Percentiles rank a stretch among this genome's conserved stretches.
These are phyloP conservation scores for Euphorbia pulcherrima DNA, from an alignment of 345 rosid species.

Conservation along the genomic window DNA sequence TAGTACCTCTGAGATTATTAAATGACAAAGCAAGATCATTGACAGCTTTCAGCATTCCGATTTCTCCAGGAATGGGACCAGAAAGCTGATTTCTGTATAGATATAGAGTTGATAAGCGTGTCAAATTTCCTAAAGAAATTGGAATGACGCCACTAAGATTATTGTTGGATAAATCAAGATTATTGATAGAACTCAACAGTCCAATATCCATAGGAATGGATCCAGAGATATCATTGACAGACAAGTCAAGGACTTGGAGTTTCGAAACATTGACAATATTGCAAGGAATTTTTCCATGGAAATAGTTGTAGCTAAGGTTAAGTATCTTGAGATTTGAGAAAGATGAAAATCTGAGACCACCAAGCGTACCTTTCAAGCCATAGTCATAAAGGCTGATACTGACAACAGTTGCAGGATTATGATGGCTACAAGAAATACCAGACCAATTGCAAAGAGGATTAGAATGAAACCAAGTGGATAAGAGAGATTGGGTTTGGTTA, in stretches of 20 bases:
- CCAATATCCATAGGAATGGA: not conserved
- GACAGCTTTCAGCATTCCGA: not conserved
- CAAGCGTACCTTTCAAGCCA: conserved; percentile 17
- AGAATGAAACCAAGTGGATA: not conserved
- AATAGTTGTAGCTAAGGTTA: not conserved
- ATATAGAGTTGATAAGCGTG: not conserved
- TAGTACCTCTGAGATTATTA: not conserved
- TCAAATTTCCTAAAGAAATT: not conserved
- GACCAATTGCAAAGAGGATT: not conserved
- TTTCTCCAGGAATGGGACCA: not conserved
- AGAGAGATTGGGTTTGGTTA: not conserved
- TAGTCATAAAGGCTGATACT: not conserved
- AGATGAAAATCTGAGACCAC: not conserved
- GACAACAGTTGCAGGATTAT: not conserved
- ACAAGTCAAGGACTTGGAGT: not conserved
- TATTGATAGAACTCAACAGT: not conserved
- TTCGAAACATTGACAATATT: not conserved
- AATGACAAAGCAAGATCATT: not conserved
- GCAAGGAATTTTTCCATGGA: not conserved
- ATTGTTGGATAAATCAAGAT: not conserved
- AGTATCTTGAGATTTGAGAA: not conserved
- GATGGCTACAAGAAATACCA: not conserved
- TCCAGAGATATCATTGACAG: not conserved
- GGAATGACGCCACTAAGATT: not conserved
- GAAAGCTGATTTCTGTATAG: not conserved